phyloP scores from a whole-genome alignment of 2,329 filamentous ascomycete species.

The Metarhizium rileyi region DNA sequence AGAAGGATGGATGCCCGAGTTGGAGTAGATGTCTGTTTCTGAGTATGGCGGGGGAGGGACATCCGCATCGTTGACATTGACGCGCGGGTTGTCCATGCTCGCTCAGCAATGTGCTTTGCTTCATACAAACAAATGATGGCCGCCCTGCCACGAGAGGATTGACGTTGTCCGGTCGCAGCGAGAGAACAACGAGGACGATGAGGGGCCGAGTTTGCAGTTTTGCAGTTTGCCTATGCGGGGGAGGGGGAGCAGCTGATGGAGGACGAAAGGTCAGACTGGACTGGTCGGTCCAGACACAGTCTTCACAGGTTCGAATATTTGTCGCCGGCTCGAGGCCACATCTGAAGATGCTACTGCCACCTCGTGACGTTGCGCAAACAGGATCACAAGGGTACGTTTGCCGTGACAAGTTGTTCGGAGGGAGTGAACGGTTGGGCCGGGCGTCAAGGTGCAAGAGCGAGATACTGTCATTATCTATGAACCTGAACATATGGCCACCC shows the following conservation, averaged over 20 bases:
- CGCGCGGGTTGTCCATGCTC: conserved; percentile 10
- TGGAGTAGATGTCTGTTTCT: conserved; percentile 46
- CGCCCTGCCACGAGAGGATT: neutral
- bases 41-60: conserved; percentile 47
- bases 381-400: too few species aligned
- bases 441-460: neutral
- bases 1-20: conserved; percentile 21
- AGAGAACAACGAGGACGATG: too few species aligned
- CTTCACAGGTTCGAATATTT: too few species aligned
- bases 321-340: too few species aligned
- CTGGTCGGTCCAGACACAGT: too few species aligned
- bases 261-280: too few species aligned
- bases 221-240: too few species aligned
- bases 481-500: neutral
- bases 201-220: neutral
- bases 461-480: neutral
- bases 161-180: neutral
- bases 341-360: too few species aligned
- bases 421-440: too few species aligned
- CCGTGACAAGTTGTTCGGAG: too few species aligned
- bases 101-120: neutral
- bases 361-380: too few species aligned
- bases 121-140: neutral
- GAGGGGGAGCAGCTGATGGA: neutral
- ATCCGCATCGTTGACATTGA: conserved; percentile 22